Percentiles rank a stretch among this genome's conserved stretches.
phyloP scores from a whole-genome alignment of 2,329 filamentous ascomycete genomes.

The Monosporascus sp. region DNA sequence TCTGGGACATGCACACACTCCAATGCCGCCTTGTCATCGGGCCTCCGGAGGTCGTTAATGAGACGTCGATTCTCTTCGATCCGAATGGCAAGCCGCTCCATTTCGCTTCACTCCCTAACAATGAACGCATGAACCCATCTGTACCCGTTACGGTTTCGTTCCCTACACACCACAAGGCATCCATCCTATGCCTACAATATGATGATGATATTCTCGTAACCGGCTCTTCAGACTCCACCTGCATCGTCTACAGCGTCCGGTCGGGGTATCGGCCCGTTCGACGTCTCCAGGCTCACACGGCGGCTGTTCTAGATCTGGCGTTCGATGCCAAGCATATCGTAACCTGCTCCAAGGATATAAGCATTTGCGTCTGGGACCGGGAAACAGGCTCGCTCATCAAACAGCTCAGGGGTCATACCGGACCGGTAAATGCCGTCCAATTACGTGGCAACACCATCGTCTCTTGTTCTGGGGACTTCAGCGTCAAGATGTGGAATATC shows the following conservation, averaged over 20 bases:
- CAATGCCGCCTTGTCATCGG: slow-evolving; percentile 84
- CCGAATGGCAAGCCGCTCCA: slow-evolving; percentile 47
- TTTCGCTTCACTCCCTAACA: slow-evolving; percentile 50
- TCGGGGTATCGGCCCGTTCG: slow-evolving; percentile 73
- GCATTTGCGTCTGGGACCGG: slow-evolving; percentile 92
- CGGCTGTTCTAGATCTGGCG: slow-evolving; percentile 88
- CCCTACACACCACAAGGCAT: slow-evolving; percentile 73
- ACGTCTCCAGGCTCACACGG: slow-evolving; percentile 72
- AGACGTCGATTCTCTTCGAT: slow-evolving; percentile 46
- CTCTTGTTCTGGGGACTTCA: slow-evolving; percentile 88
- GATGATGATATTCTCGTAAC: slow-evolving; percentile 91
- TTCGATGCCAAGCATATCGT: slow-evolving; percentile 91
- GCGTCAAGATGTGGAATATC: slow-evolving; percentile 93
- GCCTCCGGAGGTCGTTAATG: slow-evolving; percentile 59
- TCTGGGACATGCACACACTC: slow-evolving; percentile 92
- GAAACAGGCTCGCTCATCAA: slow-evolving; percentile 69
- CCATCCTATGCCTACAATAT: slow-evolving; percentile 91
- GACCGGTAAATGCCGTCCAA: slow-evolving; percentile 94
- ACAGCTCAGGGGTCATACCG: slow-evolving; percentile 77
- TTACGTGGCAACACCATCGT: slow-evolving; percentile 89
- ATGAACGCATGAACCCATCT: slow-evolving; percentile 39
- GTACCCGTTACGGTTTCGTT: slow-evolving; percentile 53
- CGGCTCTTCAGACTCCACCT: slow-evolving; percentile 85
- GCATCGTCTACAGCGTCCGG: slow-evolving; percentile 85
- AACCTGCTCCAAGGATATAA: slow-evolving; percentile 93